Evolutionary conservation across 2,329 filamentous ascomycete species (phyloP), one percentile per base, ranked within the genome.

Genomic region (Xylaria multiplex): DNA sequence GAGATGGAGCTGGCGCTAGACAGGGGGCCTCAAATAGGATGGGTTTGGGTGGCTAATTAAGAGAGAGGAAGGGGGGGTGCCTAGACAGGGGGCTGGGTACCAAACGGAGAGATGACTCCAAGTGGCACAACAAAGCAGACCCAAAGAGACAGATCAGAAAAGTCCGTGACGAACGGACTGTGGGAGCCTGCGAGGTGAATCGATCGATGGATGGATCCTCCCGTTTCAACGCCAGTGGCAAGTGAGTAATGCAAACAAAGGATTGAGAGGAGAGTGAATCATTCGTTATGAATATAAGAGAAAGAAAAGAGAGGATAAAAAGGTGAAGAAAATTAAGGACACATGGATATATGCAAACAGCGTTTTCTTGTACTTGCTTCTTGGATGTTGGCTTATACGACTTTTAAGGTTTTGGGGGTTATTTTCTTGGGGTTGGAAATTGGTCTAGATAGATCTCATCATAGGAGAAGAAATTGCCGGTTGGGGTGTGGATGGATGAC

Each of bases 131-230:
- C 46, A 63, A 65, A 63, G 60, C 62, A 65, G 60, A 62, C 60
- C 45, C 52, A 65, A 61, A 60, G 50, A 68, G 59, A 68, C 54
- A 63, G 63, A 63, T 56, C 56, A 52, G 35, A 50, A 37, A 37
- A 24, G 22, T 49, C 30, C 46, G 70, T 68, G 65, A 71, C 67
- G 66, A 66, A 62, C 69, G 62, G 27, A 27, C 27, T 27, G 52
- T 54, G 53, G 74, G 67, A 76, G 74, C 73, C 74, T 76, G 64
- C 68, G 71, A 42, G 45, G 48, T 73, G 69, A 68, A 71, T 52
- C 53, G 61, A 71, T 52, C 49, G 61, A 65, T 59, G 66, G 72
- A 73, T 72, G 72, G 71, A 70, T 73, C 70, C 71, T 62, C 43
- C 62, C 48, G 58, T 66, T 70, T 68, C 70, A 73, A 70, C 68